Base-by-base conservation (phyloP, 768 basidiomycete species). In the Lactarius deliciosus region DNA sequence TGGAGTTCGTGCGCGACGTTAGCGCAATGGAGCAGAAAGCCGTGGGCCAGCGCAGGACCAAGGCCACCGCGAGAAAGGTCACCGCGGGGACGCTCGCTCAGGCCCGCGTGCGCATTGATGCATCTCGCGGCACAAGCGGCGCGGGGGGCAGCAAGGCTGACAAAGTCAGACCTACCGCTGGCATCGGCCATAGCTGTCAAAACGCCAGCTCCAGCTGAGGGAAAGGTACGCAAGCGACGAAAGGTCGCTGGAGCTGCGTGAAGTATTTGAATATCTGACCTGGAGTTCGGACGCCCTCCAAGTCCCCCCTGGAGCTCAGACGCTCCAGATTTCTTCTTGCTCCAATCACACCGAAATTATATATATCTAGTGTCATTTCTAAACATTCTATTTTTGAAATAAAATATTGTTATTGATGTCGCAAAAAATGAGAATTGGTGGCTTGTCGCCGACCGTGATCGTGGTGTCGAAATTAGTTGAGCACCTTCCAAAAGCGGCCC, bases 1-100 rank as follows among this genome's bases (percentile, higher is more conserved):
- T 74, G 47, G 75, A 76, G 67, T 75, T 77, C 63, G 70, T 70
- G 28, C 64, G 61, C 13, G 69, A 70, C 60, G 62, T 65, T 25
- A 61, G 65, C 15, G 68, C 64, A 5, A 61, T 67, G 1, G 64
- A 67, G 43, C 70, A 67, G 22, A 60, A 57, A 6, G 15, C 2
- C 34, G 67, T 68, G 16, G 41, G 47, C 25, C 69, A 70, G 65
- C 66, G 64, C 60, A 73, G 72, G 65, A 64, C 63, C 43, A 70
- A 69, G 57, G 70, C 69, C 16, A 47, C 18, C 13, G 64, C 63
- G 1, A 66, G 61, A 2, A 71, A 69, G 6, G 32, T 41, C 5
- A 20, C 64, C 25, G 25, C 2, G 3, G 11, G 20, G 11, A 34
- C 30, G 5, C 47, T 54, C 10, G 38, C 54, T 22, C 54, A 25